phyloP scores from a whole-genome alignment of 345 rosid species.

The Gossypioides kirkii region DNA sequence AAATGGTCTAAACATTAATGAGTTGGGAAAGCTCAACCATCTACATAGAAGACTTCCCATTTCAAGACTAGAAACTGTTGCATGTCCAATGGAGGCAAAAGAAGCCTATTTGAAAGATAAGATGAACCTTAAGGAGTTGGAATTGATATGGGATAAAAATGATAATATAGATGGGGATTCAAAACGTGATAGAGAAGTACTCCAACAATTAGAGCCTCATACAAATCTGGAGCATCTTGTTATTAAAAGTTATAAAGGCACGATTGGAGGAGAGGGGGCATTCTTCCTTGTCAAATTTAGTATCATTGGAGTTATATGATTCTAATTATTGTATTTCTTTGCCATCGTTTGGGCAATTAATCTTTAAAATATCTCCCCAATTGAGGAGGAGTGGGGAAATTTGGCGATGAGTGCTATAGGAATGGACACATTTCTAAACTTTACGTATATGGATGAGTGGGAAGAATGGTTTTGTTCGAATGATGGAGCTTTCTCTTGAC shows the following conservation, averaged over 20 bases:
- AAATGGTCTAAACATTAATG: conserved; percentile 26
- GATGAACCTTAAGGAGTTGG: background rate
- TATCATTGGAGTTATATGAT: too few relatives aligned
- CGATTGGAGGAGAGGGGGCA: too few relatives aligned
- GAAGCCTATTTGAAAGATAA: background rate
- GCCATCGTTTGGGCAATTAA: too few relatives aligned
- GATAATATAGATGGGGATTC: background rate
- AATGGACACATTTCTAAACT: too few relatives aligned
- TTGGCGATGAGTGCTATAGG: too few relatives aligned
- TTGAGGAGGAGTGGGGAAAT: too few relatives aligned
- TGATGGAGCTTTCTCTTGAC: too few relatives aligned
- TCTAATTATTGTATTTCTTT: too few relatives aligned
- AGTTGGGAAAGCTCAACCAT: conserved; percentile 26
- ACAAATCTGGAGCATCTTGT: background rate
- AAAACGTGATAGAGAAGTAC: background rate
- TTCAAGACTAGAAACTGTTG: conserved; percentile 29
- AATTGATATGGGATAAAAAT: background rate
- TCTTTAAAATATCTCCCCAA: too few relatives aligned
- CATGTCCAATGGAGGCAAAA: conserved; percentile 1
- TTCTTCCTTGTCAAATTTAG: too few relatives aligned
- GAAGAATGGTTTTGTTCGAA: too few relatives aligned
- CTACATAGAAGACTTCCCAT: conserved; percentile 35
- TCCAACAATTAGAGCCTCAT: background rate
- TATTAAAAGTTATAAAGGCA: background rate
- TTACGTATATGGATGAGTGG: too few relatives aligned